A percentile compares a stretch with the other conserved stretches of the same genome.
Conservation (phyloP, 129 eudicot genomes). For the Pseudognaphalium luteoalbum region DNA sequence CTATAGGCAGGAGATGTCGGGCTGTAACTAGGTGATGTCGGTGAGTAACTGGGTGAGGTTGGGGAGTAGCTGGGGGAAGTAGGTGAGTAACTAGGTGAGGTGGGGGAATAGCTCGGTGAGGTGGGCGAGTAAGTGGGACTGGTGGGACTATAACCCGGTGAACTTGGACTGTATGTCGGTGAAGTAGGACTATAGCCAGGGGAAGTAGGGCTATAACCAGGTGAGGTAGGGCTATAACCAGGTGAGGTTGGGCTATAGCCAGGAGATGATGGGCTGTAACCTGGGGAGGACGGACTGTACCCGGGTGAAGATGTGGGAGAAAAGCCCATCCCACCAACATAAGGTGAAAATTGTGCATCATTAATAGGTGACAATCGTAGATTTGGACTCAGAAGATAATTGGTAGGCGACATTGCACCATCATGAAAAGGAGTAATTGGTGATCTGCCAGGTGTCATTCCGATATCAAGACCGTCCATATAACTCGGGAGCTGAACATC, state of each 20-base stretch:
- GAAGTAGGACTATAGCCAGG: constrained; percentile 86
- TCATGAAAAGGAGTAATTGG: constrained; percentile 92
- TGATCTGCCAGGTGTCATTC: constrained; percentile 93
- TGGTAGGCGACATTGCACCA: constrained; percentile 88
- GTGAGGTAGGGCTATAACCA: constrained; percentile 75
- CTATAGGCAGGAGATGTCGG: constrained; percentile 86
- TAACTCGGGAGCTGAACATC: constrained; percentile 92
- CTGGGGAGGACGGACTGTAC: constrained; percentile 78
- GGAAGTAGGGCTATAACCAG: constrained; percentile 70
- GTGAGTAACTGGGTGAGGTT: constrained; percentile 71
- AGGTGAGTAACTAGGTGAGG: constrained; percentile 56
- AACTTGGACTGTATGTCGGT: constrained; percentile 89
- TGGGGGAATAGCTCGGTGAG: constrained; percentile 81
- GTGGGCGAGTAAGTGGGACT: constrained; percentile 85
- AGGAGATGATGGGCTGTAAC: constrained; percentile 81
- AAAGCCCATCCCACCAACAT: constrained; percentile 88
- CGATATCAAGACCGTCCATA: constrained; percentile 89
- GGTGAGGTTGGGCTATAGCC: constrained; percentile 89
- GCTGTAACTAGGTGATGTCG: constrained; percentile 80
- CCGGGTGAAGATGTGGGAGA: constrained; percentile 87
- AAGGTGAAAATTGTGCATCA: constrained; percentile 89
- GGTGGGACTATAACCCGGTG: constrained; percentile 81
- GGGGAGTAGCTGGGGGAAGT: constrained; percentile 72
- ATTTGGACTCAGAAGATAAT: constrained; percentile 76
- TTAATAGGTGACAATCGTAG: constrained; percentile 69